Percentiles rank a stretch among this genome's conserved stretches.
Evolutionary conservation across 1,284 basidiomycete species (phyloP).

Genomic region (Microbotryum scabiosae): DNA sequence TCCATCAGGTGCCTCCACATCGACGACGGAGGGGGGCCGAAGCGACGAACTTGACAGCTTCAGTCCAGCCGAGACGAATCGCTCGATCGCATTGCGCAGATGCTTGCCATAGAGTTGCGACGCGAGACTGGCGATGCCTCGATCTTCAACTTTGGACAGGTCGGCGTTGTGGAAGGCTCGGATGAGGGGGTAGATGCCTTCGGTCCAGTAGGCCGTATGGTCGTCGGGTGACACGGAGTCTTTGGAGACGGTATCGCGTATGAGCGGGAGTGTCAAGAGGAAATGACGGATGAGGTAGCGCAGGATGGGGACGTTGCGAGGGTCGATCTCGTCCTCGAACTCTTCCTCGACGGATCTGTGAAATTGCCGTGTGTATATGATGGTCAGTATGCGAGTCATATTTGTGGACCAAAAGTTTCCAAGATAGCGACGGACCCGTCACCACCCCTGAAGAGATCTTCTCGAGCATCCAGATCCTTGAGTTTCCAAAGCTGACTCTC

Average conservation of each 20-base stretch:
- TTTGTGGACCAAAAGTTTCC: not conserved
- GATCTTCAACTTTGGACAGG: constrained; percentile 17
- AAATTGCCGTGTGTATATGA: not conserved
- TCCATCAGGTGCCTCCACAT: too few relatives aligned
- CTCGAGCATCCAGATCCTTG: constrained; percentile 8
- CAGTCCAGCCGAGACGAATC: constrained; percentile 23
- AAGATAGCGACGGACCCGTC: not conserved
- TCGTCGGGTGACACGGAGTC: not conserved
- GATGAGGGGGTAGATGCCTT: constrained; percentile 19
- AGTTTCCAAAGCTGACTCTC: constrained; percentile 19
- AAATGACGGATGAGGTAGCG: constrained; percentile 33
- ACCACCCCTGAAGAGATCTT: not conserved
- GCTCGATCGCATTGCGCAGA: constrained; percentile 18
- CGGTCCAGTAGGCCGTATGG: constrained; percentile 14
- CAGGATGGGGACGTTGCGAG: constrained; percentile 26
- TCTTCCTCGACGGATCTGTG: not conserved
- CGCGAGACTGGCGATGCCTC: not conserved
- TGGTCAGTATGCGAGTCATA: too few relatives aligned
- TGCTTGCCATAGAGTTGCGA: not conserved
- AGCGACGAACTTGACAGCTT: constrained; percentile 17
- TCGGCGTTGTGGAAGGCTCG: constrained; percentile 18
- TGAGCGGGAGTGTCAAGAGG: constrained; percentile 31
- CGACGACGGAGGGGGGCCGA: too few relatives aligned
- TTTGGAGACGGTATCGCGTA: constrained; percentile 24
- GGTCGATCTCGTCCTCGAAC: constrained; percentile 7